phyloP scores from a whole-genome alignment of 2,329 filamentous ascomycete species.

The Epichloe scottii region DNA sequence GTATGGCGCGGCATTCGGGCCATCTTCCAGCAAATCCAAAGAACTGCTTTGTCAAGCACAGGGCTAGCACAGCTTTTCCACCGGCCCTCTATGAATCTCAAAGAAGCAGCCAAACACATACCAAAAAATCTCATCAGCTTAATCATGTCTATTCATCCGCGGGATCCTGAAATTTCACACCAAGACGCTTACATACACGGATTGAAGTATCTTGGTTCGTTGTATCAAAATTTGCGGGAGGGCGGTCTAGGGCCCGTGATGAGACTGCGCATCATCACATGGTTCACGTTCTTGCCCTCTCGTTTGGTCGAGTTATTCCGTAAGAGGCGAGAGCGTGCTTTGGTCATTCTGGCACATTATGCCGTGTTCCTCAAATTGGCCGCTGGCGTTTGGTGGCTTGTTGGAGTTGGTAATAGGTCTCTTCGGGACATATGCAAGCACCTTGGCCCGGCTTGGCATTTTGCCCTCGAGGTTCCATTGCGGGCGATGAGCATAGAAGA shows the following conservation, averaged over 20 bases:
- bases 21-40: conserved; percentile 27
- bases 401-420: conserved; percentile 31
- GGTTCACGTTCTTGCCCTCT: conserved; percentile 37
- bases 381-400: conserved; percentile 36
- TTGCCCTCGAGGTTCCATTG: conserved; percentile 19
- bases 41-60: conserved; percentile 20
- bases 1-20: conserved; percentile 41
- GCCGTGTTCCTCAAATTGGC: conserved; percentile 36
- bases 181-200: conserved; percentile 31
- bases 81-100: conserved; percentile 35
- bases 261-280: conserved; percentile 37
- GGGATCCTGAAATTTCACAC: conserved; percentile 28
- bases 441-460: conserved; percentile 27
- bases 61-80: conserved; percentile 36
- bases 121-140: conserved; percentile 38
- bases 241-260: conserved; percentile 32
- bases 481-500: conserved; percentile 21
- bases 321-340: conserved; percentile 29
- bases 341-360: conserved; percentile 41
- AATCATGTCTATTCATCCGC: conserved; percentile 30
- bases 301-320: conserved; percentile 32
- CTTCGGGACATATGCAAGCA: conserved; percentile 29
- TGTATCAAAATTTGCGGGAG: conserved; percentile 33
- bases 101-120: conserved; percentile 26
- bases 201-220: conserved; percentile 36